Evolutionary conservation across 768 basidiomycete genomes (phyloP), one percentile per base, ranked within the genome.

Genomic region (Chalciporus sphaerocephalus): DNA sequence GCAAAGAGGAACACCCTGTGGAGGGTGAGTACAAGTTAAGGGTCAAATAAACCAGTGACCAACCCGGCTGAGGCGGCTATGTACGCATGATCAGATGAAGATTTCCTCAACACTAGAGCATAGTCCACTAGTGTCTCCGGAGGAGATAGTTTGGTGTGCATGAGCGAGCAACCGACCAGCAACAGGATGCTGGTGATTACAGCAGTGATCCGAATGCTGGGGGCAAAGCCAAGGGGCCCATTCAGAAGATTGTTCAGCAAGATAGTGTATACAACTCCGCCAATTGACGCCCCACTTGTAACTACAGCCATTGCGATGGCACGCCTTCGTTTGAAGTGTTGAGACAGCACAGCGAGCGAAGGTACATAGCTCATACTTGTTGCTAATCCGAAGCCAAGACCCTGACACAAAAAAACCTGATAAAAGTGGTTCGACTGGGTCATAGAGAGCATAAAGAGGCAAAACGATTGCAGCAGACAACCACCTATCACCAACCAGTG

Each of bases 331-430:
- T 60, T 43, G 43, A 78, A 79, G 57, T 76, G 72, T 36, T 75
- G 74, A 10, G 73, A 69, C 13, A 74, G 48, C 21, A 76, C 65
- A 4, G 70, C 71, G 6, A 78, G 52, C 2, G 70, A 61, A 3
- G 82, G 83, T 23, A 78, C 66, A 50, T 75, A 80, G 32, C 73
- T 66, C 40, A 75, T 51, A 4, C 79, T 81, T 30, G 73, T 66
- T 3, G 76, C 77, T 21, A 81, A 67, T 11, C 81, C 76, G 15
- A 74, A 67, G 24, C 72, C 72, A 36, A 67, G 52, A 3, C 73
- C 73, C 11, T 61, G 60, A 8, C 42, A 61, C 18, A 61, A 45
- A 30, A 75, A 70, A 9, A 68, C 57, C 50, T 75, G 53, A 65
- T 53, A 58, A 62, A 55, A 63, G 57, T 75, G 53, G 69, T 32